Conservation (phyloP, 1,284 basidiomycete species). For the Apiotrichum laibachii region DNA sequence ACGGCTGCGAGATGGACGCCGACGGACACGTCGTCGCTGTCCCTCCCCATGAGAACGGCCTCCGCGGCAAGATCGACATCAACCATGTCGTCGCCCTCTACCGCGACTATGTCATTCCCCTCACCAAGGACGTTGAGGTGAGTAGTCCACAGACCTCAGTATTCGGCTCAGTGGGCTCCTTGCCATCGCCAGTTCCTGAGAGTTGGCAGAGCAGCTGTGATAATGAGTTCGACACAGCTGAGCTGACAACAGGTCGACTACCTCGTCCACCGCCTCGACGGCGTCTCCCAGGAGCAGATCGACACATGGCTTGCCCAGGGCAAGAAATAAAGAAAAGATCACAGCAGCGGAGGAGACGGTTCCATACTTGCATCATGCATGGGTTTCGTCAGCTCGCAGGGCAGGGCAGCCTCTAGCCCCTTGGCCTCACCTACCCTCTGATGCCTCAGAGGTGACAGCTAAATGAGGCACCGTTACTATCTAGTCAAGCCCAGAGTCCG, state of each 20-base stretch:
- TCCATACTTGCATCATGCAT: constrained; percentile 24
- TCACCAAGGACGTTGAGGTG: constrained; percentile 98
- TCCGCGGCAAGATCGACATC: constrained; percentile 74
- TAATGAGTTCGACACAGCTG: too few relatives aligned
- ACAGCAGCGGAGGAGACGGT: too few relatives aligned
- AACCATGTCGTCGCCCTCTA: constrained; percentile 91
- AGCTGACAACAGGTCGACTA: constrained; percentile 75
- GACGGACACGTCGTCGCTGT: constrained; percentile 60
- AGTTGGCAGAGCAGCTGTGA: too few relatives aligned
- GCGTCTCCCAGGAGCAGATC: constrained; percentile 74
- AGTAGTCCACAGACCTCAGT: constrained; percentile 35
- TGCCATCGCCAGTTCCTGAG: too few relatives aligned
- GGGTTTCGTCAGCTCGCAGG: too few relatives aligned
- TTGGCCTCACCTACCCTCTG: too few relatives aligned
- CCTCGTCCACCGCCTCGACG: constrained; percentile 77
- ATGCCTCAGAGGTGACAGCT: too few relatives aligned
- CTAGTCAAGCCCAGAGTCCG: too few relatives aligned
- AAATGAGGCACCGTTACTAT: too few relatives aligned
- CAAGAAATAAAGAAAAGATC: constrained; percentile 14
- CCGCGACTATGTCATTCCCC: constrained; percentile 88
- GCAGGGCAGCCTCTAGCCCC: too few relatives aligned
- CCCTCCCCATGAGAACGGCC: constrained; percentile 34
- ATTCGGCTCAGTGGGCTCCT: too few relatives aligned
- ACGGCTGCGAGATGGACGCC: constrained; percentile 82
- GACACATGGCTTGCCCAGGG: constrained; percentile 57